Evolutionary conservation across 2,329 filamentous ascomycete genomes (phyloP), one percentile per base, ranked within the genome.

Genomic region (Aspergillus ibericus): DNA sequence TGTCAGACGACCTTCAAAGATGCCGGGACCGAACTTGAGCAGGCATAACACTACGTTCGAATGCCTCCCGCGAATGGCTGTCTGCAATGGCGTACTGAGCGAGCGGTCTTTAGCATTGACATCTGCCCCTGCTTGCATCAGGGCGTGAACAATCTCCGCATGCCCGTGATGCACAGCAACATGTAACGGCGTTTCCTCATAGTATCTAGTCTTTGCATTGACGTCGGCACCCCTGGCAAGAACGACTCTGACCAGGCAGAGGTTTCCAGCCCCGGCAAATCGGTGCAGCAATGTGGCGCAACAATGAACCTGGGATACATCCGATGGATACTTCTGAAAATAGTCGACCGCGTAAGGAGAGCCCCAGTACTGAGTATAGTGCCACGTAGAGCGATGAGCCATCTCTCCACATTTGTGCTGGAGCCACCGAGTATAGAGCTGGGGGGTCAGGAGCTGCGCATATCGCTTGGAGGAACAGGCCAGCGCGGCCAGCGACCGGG

Each of bases 91-190:
- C 35, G 35, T 49, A 40, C n/a, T 8, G 18, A 22, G 8, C 5
- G 42, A 12, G 10, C 10, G n/a, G 47, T 32, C 22, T 12, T 32
- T 16, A 20, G 38, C 52, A 22, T 50, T 54, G 12, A 50, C 20
- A 35, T 54, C 42, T 22, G 56, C 56, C 4, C 56, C 56, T 4
- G 35, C n/a, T 20, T 49, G 16, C 6, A 50, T 7, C 16, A 58
- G 27, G 4, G 44, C 22, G 5, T 49, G 38, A 10, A 49, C 50
- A 4, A 46, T 32, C 20, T 50, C 42, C 7, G 49, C 13, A 34
- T 58, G 22, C 4, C 56, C 50, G n/a, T 15, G n/a, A 22, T 25
- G 12, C 12, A 50, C 44, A 12, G 56, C 56, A 20, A 32, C 2
- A 53, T 53, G 51, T 6, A 53, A 15, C 3, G 51, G 36, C 4